Evolutionary conservation across 768 basidiomycete genomes (phyloP).

Genomic region (Mycena rosella): DNA sequence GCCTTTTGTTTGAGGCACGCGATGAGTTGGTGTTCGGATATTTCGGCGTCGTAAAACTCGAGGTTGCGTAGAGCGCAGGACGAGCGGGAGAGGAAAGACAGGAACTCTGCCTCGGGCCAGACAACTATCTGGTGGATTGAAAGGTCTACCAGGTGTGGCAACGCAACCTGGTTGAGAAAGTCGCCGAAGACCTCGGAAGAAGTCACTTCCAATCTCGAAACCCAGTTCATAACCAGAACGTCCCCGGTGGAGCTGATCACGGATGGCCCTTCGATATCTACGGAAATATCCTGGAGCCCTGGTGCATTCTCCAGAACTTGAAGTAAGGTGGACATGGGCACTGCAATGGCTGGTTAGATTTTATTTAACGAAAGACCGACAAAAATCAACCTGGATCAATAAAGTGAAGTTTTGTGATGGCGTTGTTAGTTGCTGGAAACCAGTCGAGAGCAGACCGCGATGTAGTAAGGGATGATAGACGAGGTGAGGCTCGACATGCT

Average conservation of each 20-base stretch:
- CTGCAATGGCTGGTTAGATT: too few species aligned
- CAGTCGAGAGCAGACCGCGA: conserved; percentile 19
- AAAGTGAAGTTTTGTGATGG: conserved; percentile 19
- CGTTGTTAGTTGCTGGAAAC: conserved; percentile 19
- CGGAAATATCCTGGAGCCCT: conserved; percentile 8
- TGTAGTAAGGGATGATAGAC: conserved; percentile 9
- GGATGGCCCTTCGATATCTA: conserved; percentile 22
- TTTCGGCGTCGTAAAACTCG: conserved; percentile 5
- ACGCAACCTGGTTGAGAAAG: conserved; percentile 17
- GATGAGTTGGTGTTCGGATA: conserved; percentile 19
- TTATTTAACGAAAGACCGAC: too few species aligned
- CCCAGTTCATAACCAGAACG: conserved; percentile 7
- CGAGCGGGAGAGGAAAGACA: conserved; percentile 28
- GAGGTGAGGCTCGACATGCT: conserved; percentile 16
- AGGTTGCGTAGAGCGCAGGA: conserved; percentile 10
- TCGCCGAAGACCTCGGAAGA: conserved; percentile 10
- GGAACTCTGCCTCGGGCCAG: conserved; percentile 19
- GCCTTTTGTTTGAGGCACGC: conserved; percentile 19
- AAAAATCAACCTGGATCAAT: too few species aligned
- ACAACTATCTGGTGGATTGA: neutral
- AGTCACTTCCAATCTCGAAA: conserved; percentile 14
- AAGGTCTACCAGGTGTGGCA: conserved; percentile 11
- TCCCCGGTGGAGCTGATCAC: conserved; percentile 5
- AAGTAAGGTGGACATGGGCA: conserved; percentile 15
- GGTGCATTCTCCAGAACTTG: conserved; percentile 22